A percentile compares a stretch with the other conserved stretches of the same genome.
These are phyloP conservation scores for Scenedesmus sp. DNA, from an alignment of 163 green algal species.

Conservation along the genomic window DNA sequence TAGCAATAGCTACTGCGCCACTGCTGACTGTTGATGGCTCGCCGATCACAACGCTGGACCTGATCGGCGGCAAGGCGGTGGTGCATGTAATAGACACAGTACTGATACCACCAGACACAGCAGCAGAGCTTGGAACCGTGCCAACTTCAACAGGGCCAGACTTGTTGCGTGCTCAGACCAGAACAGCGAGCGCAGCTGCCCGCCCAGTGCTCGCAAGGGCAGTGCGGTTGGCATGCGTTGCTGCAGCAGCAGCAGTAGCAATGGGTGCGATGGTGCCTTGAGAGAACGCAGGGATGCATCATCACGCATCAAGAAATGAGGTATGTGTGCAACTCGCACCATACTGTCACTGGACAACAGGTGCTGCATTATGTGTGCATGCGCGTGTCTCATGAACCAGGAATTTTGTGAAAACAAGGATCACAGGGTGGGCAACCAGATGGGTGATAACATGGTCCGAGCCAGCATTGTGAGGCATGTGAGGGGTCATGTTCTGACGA, in stretches of 20 bases:
- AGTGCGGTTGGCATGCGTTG: background rate
- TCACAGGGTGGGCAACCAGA: too few species aligned
- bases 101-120: background rate
- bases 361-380: too few species aligned
- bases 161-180: background rate
- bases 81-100: constrained; percentile 32
- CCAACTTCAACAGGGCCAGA: background rate
- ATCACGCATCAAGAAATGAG: too few species aligned
- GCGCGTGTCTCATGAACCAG: too few species aligned
- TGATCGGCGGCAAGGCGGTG: constrained; percentile 33
- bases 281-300: background rate
- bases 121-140: background rate
- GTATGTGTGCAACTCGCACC: background rate
- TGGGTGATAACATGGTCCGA: too few species aligned
- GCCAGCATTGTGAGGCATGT: too few species aligned
- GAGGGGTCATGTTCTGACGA: too few species aligned
- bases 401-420: too few species aligned
- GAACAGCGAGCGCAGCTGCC: background rate
- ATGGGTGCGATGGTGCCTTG: background rate
- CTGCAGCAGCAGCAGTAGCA: constrained; percentile 13
- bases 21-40: background rate
- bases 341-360: background rate
- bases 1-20: background rate
- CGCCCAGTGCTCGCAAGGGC: background rate
- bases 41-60: background rate